A percentile compares a stretch with the other conserved stretches of the same genome.
Evolutionary conservation across 2,329 filamentous ascomycete genomes (phyloP).

Genomic region (Onygenales sp.): DNA sequence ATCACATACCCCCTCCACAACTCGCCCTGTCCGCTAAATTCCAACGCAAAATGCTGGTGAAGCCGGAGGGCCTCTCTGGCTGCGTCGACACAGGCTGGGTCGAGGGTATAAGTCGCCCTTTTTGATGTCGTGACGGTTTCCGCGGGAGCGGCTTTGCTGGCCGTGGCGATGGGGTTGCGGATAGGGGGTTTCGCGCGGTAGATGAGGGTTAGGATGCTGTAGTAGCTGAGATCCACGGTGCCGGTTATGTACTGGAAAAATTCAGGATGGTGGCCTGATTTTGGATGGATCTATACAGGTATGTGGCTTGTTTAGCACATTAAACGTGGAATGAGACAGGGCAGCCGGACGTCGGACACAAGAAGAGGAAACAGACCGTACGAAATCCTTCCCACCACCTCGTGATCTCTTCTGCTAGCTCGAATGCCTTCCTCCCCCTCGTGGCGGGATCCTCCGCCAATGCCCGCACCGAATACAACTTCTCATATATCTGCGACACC

Average conservation of each 20-base stretch:
- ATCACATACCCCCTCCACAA: slow-evolving; percentile 27
- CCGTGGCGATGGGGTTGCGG: slow-evolving; percentile 11
- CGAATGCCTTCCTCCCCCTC: slow-evolving; percentile 19
- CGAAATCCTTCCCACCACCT: slow-evolving; percentile 6
- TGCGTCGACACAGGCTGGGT: slow-evolving; percentile 27
- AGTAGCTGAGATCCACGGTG: slow-evolving; percentile 27
- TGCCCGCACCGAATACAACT: slow-evolving; percentile 40
- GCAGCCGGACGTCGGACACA: neutral
- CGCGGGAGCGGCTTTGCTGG: neutral
- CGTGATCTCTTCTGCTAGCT: slow-evolving; percentile 20
- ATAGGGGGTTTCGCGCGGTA: slow-evolving; percentile 30
- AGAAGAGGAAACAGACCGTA: neutral
- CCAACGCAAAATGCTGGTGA: slow-evolving; percentile 22
- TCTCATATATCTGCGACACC: slow-evolving; percentile 51
- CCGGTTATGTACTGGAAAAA: slow-evolving; percentile 19
- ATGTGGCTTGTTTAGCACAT: neutral
- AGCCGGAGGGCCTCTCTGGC: slow-evolving; percentile 25
- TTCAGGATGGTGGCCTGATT: slow-evolving; percentile 10
- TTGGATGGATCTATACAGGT: neutral
- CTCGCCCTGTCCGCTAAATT: slow-evolving; percentile 19
- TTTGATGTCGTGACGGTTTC: no score
- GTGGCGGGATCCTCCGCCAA: slow-evolving; percentile 17
- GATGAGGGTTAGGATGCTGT: slow-evolving; percentile 29
- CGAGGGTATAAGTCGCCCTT: slow-evolving; percentile 20
- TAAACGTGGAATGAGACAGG: neutral